Evolutionary conservation across 768 basidiomycete species (phyloP), one percentile per base, ranked within the genome.

Genomic region (Serendipita indica): DNA sequence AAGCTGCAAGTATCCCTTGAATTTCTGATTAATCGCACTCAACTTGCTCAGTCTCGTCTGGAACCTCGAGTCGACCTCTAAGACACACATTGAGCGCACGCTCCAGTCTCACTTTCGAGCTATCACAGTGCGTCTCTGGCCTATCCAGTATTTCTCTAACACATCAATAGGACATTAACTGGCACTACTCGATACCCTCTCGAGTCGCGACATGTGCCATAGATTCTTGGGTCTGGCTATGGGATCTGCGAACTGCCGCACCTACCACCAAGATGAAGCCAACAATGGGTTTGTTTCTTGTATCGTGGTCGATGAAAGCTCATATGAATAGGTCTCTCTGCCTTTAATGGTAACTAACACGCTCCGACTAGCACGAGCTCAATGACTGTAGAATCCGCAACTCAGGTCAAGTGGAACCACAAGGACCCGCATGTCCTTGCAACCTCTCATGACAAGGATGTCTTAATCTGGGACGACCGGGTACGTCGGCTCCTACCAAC

Each of bases 321-420:
- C 34, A 13, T 32, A 13, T 14, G 16, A 18, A 66, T 69, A 75
- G 75, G 90, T 1, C 70, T 84, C 12, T 76, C 78, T 64, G 77
- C 76, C 20, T 79, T 83, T 68, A 79, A 81, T 56, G 72, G 76
- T 76, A 67, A 72, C 22, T 30, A 10, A 22, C n/a, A 10, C 16
- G 39, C 62, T 62, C 41, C 7, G 5, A n/a, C 5, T 6, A n/a
- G 27, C n/a, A 43, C 34, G 39, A 57, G 6, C 33, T 25, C 10
- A n/a, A 61, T 41, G 3, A 33, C 14, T 16, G 6, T 52, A 89
- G 89, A 83, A 16, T 83, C 79, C 14, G 91, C 88, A 1, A 97
- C 94, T 0, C 94, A 99, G 68, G 90, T 98, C 60, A 98, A 98
- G 69, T 99, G 91, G 90, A 98, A 94, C 67, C 77, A 88, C 13